Evolutionary conservation across 495 filamentous ascomycete species (phyloP), one percentile per base, ranked within the genome.

Genomic region (Trichoderma erinaceum): DNA sequence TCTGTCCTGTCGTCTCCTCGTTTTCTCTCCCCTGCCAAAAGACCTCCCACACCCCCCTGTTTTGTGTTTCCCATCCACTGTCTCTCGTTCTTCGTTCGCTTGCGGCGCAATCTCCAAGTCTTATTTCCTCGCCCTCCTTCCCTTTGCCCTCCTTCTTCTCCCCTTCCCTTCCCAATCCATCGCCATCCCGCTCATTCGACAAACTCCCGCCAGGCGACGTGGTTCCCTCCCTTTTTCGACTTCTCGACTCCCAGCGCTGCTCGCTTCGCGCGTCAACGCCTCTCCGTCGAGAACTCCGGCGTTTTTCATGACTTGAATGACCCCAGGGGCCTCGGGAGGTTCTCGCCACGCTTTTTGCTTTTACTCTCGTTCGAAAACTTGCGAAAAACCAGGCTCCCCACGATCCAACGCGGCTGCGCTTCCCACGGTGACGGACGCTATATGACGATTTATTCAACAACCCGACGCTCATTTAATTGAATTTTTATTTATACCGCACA

Each of bases 161-260:
- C 38, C 13, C 27, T 43, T 44, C 41, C 44, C 23, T 35, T 35
- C 27, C 23, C 41, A 21, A n/a, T 21, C 65, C 41, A 61, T 61
- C 56, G 56, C 56, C 56, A 66, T 32, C 65, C 65, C 41, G 44
- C 65, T 66, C 41, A 50, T 46, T 41, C 35, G 64, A 65, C 64
- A 66, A 66, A 23, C 35, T 46, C 25, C 65, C 35, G n/a, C 65
- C 35, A 23, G 65, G 65, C 65, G 65, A 66, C 65, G 38, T 44
- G 15, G 65, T 18, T 66, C 29, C 44, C 56, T 23, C 65, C 65
- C 29, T 29, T 29, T 29, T 52, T 48, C 65, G 44, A 16, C 44
- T 38, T 66, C 63, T 66, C 65, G 44, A 66, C 65, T n/a, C 65
- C 48, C 65, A 66, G 65, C 65, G 65, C 65, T 38, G 65, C 65